Conservation (phyloP, 768 basidiomycete species). For the Mrakia blollopis region DNA sequence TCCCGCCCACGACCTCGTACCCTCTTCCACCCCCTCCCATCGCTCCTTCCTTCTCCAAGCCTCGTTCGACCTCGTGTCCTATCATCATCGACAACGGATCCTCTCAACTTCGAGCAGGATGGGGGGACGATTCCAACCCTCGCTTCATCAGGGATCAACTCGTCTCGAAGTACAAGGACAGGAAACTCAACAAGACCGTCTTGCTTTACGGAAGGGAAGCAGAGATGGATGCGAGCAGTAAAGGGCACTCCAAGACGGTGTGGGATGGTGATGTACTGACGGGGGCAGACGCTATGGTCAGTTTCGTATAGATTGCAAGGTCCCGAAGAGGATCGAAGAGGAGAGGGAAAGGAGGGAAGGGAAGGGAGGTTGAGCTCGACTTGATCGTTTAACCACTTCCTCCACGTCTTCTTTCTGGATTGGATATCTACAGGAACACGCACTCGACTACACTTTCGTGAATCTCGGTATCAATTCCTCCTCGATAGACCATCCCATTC, state of each 20-base stretch:
- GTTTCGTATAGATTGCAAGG: constrained; percentile 37
- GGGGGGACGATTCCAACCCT: constrained; percentile 34
- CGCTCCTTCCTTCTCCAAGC: background rate
- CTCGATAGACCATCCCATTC: constrained; percentile 73
- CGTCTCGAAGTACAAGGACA: constrained; percentile 82
- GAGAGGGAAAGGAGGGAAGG: background rate
- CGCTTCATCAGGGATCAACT: constrained; percentile 42
- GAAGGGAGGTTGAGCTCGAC: constrained; percentile 10
- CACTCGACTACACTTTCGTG: constrained; percentile 84
- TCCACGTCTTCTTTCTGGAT: background rate
- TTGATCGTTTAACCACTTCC: background rate
- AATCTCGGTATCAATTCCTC: constrained; percentile 74
- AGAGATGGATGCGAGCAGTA: constrained; percentile 77
- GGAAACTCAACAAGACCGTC: constrained; percentile 73
- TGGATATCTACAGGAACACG: constrained; percentile 67
- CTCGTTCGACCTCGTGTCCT: constrained; percentile 43
- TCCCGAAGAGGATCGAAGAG: background rate
- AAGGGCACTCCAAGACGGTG: constrained; percentile 69
- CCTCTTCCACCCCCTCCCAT: background rate
- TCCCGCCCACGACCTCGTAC: background rate
- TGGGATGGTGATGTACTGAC: constrained; percentile 93
- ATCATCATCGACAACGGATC: constrained; percentile 80
- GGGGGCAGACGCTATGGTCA: constrained; percentile 87
- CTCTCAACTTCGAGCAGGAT: constrained; percentile 38
- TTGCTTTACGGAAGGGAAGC: constrained; percentile 82